Evolutionary conservation across 164 flowering plant genomes (phyloP).

Genomic region (Tetracentron sinense): DNA sequence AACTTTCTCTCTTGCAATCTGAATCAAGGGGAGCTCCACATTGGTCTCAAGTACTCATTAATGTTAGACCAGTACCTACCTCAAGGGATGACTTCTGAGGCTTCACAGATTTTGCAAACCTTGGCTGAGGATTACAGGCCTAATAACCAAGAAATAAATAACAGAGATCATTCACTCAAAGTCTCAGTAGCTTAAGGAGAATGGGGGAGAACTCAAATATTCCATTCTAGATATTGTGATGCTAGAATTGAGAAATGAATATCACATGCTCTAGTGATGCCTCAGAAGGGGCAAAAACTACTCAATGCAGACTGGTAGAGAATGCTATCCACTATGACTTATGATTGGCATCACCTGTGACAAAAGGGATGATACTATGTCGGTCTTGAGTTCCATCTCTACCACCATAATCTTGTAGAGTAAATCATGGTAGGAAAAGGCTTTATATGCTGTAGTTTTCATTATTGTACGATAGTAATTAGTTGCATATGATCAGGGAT

Average conservation of each 20-base stretch:
- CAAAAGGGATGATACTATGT: too few relatives aligned
- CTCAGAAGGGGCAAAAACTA: not conserved
- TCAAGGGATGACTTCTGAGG: constrained; percentile 40
- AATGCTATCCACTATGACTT: too few relatives aligned
- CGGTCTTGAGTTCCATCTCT: too few relatives aligned
- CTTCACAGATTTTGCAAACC: constrained; percentile 44
- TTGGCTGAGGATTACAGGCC: constrained; percentile 33
- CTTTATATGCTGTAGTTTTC: not conserved
- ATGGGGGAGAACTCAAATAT: constrained; percentile 1
- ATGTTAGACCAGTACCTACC: constrained; percentile 37
- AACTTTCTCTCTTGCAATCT: constrained; percentile 34
- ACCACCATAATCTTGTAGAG: not conserved
- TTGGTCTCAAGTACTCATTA: constrained; percentile 49
- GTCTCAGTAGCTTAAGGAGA: constrained; percentile 14
- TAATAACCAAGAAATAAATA: constrained; percentile 12
- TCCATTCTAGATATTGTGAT: not conserved
- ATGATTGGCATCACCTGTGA: too few relatives aligned
- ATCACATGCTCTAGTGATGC: not conserved
- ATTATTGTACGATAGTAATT: not conserved
- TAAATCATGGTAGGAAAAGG: not conserved
- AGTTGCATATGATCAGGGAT: not conserved
- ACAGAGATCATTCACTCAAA: constrained; percentile 10
- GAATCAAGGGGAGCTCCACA: constrained; percentile 37
- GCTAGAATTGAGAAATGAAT: too few relatives aligned
- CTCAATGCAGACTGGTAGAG: too few relatives aligned